Conservation (phyloP, 768 basidiomycete genomes). For the Boletus bicolor region DNA sequence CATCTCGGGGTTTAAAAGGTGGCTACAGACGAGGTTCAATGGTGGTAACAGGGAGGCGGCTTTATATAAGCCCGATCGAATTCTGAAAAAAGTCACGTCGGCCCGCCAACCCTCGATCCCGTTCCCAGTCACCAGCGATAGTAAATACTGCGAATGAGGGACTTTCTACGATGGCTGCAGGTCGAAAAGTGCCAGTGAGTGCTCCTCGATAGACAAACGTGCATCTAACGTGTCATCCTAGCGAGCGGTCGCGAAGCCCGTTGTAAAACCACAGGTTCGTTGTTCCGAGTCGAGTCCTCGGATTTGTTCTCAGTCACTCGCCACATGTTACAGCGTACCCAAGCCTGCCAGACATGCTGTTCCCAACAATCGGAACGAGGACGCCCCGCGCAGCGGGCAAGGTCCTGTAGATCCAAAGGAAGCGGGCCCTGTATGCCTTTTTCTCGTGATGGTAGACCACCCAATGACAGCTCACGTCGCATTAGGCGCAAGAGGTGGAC, state of each 20-base stretch:
- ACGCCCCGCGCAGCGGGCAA: no score
- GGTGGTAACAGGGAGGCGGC: background rate
- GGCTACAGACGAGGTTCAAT: background rate
- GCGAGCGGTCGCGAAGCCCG: background rate
- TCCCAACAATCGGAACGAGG: background rate
- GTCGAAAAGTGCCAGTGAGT: background rate
- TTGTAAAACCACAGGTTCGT: background rate
- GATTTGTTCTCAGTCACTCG: background rate
- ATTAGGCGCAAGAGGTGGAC: no score
- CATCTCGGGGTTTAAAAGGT: background rate
- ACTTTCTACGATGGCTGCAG: background rate
- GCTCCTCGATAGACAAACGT: background rate
- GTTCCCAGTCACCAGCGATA: background rate
- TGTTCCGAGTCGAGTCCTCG: background rate
- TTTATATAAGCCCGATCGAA: background rate
- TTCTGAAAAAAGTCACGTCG: background rate
- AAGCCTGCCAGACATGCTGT: background rate
- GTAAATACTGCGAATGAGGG: background rate
- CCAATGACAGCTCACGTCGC: no score
- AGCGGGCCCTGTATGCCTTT: background rate
- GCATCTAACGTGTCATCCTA: background rate
- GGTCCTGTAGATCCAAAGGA: background rate
- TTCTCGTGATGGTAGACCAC: no score
- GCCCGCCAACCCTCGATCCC: background rate
- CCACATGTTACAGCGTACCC: background rate